A percentile compares a stretch with the other conserved stretches of the same genome.
These are phyloP conservation scores for Trapa bicornis DNA, from an alignment of 345 rosid genomes.

Conservation along the genomic window DNA sequence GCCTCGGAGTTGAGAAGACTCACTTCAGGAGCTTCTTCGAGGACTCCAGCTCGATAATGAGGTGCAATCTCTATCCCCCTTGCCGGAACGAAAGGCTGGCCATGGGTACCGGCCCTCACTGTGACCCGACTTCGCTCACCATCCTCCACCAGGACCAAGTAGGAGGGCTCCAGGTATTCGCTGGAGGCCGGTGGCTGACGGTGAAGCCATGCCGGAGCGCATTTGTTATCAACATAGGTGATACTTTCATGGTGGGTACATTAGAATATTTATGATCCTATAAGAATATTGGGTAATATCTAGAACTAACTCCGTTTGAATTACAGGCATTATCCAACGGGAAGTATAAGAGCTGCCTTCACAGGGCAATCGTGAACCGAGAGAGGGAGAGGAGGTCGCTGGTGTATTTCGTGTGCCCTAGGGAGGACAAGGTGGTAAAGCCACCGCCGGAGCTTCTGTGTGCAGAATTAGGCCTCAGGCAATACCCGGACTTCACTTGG, in stretches of 20 bases:
- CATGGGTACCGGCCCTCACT: conserved; percentile 45
- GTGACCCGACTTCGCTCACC: conserved; percentile 29
- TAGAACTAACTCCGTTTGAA: too few species aligned
- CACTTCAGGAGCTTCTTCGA: conserved; percentile 24
- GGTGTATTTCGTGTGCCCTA: conserved; percentile 44
- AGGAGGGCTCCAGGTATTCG: conserved; percentile 36
- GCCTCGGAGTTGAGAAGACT: conserved; percentile 25
- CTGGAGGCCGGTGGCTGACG: conserved; percentile 22
- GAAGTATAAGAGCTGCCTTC: conserved; percentile 51
- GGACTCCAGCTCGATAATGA: conserved; percentile 26
- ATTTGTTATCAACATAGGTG: conserved; percentile 48
- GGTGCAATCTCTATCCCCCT: conserved; percentile 42
- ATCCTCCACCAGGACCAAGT: conserved; percentile 45
- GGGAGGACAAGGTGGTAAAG: conserved; percentile 40
- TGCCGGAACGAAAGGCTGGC: conserved; percentile 29
- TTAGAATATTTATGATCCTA: not conserved
- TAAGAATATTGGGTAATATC: too few species aligned
- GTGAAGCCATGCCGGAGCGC: conserved; percentile 32
- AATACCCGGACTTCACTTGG: conserved; percentile 72
- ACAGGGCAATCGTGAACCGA: conserved; percentile 51
- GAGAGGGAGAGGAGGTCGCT: conserved; percentile 40
- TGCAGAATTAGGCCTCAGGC: conserved; percentile 17
- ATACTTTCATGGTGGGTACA: conserved; percentile 37
- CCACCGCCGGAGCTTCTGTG: conserved; percentile 42
- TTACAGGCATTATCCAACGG: conserved; percentile 47